Conservation (phyloP, 2,329 filamentous ascomycete genomes). For the Corinectria fuckeliana region DNA sequence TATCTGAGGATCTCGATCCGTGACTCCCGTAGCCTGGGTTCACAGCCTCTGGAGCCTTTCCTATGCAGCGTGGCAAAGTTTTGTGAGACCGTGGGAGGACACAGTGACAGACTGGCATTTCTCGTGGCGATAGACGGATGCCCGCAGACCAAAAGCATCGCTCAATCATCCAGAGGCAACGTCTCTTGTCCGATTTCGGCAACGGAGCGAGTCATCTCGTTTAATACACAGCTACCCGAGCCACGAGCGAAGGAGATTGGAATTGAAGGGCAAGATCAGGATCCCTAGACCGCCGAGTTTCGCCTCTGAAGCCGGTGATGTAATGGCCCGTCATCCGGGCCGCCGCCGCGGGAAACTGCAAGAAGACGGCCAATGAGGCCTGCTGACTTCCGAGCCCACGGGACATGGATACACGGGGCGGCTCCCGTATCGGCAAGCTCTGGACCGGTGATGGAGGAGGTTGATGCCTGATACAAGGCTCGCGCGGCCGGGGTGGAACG, state of each 20-base stretch:
- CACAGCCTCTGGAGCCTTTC: not conserved
- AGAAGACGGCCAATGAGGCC: slow-evolving; percentile 2
- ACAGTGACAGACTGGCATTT: not conserved
- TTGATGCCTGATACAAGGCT: not conserved
- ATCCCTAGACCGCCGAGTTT: not conserved
- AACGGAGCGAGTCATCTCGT: not conserved
- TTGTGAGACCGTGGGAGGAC: not conserved
- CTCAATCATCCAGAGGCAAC: not conserved
- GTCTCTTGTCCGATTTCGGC: not conserved
- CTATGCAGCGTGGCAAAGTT: not conserved
- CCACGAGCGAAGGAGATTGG: too few relatives aligned
- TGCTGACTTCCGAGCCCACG: not conserved
- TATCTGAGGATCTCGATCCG: not conserved
- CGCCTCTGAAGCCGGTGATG: not conserved
- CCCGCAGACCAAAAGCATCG: not conserved
- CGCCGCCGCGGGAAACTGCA: not conserved
- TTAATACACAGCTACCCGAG: not conserved
- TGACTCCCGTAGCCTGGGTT: not conserved
- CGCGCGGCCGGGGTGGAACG: not conserved
- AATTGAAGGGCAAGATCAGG: not conserved
- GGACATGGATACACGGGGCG: not conserved
- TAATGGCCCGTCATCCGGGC: not conserved
- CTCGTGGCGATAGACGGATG: not conserved
- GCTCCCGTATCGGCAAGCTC: not conserved
- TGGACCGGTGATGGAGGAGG: not conserved